A percentile compares a stretch with the other conserved stretches of the same genome.
Evolutionary conservation across 139 green algal genomes (phyloP).

Genomic region (Protoeuglena noctilucae): DNA sequence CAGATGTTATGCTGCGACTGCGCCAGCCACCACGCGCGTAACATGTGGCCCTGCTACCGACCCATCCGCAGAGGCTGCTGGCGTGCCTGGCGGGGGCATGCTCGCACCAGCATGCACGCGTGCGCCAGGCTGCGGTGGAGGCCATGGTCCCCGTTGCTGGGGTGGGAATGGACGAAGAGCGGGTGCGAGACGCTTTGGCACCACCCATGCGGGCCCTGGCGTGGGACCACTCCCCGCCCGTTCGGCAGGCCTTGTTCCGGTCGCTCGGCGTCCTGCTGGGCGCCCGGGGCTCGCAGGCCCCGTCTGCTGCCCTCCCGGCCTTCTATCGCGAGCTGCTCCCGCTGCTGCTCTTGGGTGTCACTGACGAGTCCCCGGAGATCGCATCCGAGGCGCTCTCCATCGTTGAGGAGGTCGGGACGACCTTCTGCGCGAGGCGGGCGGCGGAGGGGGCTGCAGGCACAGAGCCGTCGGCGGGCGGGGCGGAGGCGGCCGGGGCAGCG

Average conservation of each 20-base stretch:
- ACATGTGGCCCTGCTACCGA: too few species aligned
- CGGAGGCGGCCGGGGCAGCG: neutral
- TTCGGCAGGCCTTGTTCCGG: neutral
- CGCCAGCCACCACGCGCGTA: too few species aligned
- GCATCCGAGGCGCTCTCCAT: neutral
- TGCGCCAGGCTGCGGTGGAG: slow-evolving; percentile 24
- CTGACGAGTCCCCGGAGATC: neutral
- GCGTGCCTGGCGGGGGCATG: slow-evolving; percentile 21
- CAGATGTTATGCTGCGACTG: too few species aligned
- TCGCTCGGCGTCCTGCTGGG: neutral
- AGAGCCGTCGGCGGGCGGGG: too few species aligned
- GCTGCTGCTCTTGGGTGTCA: neutral
- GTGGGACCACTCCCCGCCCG: neutral
- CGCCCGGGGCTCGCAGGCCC: neutral
- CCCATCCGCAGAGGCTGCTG: slow-evolving; percentile 21
- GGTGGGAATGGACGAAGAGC: neutral
- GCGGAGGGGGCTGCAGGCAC: too few species aligned
- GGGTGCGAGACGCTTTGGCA: neutral
- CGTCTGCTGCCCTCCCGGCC: too few species aligned
- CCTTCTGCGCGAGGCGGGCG: neutral
- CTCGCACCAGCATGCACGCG: slow-evolving; percentile 50
- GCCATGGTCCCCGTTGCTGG: slow-evolving; percentile 32
- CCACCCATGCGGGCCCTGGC: neutral
- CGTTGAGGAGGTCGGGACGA: neutral
- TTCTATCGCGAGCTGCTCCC: too few species aligned